A percentile compares a stretch with the other conserved stretches of the same genome.
These are phyloP conservation scores for Fusarium goolgardi DNA, from an alignment of 2,329 filamentous ascomycete species.

Conservation along the genomic window DNA sequence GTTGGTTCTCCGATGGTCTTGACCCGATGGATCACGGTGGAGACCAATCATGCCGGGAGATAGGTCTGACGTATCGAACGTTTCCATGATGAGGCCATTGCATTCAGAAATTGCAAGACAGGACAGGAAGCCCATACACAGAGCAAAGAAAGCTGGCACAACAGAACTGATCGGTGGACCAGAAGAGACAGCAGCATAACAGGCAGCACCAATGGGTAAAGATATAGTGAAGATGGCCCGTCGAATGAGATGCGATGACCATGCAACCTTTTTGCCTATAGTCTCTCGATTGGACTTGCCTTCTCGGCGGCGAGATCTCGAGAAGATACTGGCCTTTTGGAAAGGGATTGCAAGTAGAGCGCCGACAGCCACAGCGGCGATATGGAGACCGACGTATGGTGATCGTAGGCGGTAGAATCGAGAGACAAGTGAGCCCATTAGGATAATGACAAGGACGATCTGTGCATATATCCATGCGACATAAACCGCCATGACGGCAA, in stretches of 20 bases:
- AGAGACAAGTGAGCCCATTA: conserved; percentile 78
- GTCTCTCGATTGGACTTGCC: conserved; percentile 75
- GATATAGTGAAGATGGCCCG: conserved; percentile 74
- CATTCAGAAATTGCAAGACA: conserved; percentile 81
- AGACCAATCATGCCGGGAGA: conserved; percentile 75
- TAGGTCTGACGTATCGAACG: conserved; percentile 83
- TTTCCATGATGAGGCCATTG: conserved; percentile 82
- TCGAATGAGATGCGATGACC: conserved; percentile 79
- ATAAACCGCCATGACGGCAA: conserved; percentile 78
- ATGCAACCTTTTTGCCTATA: conserved; percentile 70
- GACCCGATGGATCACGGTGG: conserved; percentile 56
- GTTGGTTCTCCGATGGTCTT: conserved; percentile 66
- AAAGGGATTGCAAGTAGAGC: conserved; percentile 77
- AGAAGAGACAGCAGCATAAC: conserved; percentile 74
- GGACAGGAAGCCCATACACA: conserved; percentile 75
- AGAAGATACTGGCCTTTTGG: conserved; percentile 77
- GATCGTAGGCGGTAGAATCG: conserved; percentile 73
- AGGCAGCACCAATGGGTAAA: conserved; percentile 73
- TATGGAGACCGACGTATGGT: conserved; percentile 73
- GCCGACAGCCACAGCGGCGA: conserved; percentile 74
- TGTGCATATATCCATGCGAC: conserved; percentile 83
- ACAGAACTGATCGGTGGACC: conserved; percentile 70
- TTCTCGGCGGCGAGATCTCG: conserved; percentile 69
- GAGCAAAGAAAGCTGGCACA: conserved; percentile 75
- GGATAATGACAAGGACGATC: conserved; percentile 76